Conservation (phyloP, 768 basidiomycete species). For the Daedaleopsis sinensis region DNA sequence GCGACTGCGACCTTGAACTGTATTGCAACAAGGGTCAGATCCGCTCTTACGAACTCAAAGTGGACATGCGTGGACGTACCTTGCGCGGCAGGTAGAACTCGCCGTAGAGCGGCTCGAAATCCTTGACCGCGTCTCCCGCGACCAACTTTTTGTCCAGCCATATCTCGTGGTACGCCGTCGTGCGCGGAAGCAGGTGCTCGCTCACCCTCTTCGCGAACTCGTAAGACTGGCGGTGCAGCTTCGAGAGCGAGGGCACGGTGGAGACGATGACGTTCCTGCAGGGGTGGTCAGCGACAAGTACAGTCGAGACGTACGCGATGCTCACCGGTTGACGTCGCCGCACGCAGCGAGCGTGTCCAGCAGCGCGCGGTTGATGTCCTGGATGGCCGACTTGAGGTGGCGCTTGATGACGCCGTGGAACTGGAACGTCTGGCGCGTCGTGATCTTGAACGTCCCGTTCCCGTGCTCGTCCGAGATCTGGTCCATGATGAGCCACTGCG, state of each 20-base stretch:
- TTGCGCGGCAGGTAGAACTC: constrained; percentile 96
- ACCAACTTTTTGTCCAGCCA: constrained; percentile 98
- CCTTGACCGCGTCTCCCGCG: constrained; percentile 90
- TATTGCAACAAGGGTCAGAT: constrained; percentile 48
- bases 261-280: constrained; percentile 88
- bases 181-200: constrained; percentile 84
- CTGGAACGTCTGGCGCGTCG: constrained; percentile 97
- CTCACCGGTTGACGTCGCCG: constrained; percentile 92
- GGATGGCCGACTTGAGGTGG: constrained; percentile 94
- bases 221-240: constrained; percentile 80
- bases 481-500: constrained; percentile 96
- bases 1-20: constrained; percentile 98
- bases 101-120: constrained; percentile 97
- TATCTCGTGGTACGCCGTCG: constrained; percentile 96
- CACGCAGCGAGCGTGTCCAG: constrained; percentile 98
- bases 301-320: constrained; percentile 1
- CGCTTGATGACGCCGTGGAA: constrained; percentile 99
- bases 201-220: constrained; percentile 84
- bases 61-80: constrained; percentile 44
- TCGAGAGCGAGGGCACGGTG: constrained; percentile 88
- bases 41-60: neutral
- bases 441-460: constrained; percentile 93
- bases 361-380: constrained; percentile 88
- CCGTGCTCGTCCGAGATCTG: constrained; percentile 96
- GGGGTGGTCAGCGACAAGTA: constrained; percentile 7